Percentiles rank a stretch among this genome's conserved stretches.
Evolutionary conservation across 129 eudicot genomes (phyloP).

Genomic region (Gnaphalium uliginosum): DNA sequence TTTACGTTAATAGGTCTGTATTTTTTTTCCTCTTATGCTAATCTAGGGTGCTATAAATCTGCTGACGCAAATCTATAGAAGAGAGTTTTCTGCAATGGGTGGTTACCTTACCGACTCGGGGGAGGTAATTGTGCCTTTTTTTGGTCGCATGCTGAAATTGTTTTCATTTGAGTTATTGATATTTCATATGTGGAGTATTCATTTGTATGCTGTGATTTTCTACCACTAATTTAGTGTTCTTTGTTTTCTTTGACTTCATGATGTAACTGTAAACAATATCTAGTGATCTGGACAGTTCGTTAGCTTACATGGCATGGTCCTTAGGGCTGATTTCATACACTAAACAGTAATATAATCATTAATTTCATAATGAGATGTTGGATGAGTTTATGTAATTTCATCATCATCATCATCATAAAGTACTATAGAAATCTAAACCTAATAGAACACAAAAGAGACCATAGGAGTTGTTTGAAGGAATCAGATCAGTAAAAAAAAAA

Average conservation of each 20-base stretch:
- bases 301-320: constrained; percentile 3
- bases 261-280: constrained; percentile 5
- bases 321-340: not conserved
- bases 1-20: not conserved
- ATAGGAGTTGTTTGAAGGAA: too few species aligned
- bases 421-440: not conserved
- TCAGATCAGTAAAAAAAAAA: too few species aligned
- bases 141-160: constrained; percentile 9
- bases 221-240: constrained; percentile 4
- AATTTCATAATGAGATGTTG: not conserved
- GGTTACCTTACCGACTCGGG: constrained; percentile 98
- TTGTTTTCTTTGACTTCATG: constrained; percentile 18
- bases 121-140: constrained; percentile 62
- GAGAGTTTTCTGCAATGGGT: constrained; percentile 86
- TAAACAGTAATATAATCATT: not conserved
- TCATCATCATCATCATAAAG: not conserved
- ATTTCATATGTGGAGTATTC: constrained; percentile 6
- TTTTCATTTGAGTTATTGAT: constrained; percentile 13
- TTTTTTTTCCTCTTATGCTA: constrained; percentile 9
- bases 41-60: constrained; percentile 90
- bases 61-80: constrained; percentile 77
- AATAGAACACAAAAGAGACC: not conserved
- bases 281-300: constrained; percentile 2
- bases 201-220: constrained; percentile 19
- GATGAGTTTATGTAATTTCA: not conserved